phyloP scores from a whole-genome alignment of 1,284 basidiomycete genomes.

The Pseudozyma tsukubaensis region DNA sequence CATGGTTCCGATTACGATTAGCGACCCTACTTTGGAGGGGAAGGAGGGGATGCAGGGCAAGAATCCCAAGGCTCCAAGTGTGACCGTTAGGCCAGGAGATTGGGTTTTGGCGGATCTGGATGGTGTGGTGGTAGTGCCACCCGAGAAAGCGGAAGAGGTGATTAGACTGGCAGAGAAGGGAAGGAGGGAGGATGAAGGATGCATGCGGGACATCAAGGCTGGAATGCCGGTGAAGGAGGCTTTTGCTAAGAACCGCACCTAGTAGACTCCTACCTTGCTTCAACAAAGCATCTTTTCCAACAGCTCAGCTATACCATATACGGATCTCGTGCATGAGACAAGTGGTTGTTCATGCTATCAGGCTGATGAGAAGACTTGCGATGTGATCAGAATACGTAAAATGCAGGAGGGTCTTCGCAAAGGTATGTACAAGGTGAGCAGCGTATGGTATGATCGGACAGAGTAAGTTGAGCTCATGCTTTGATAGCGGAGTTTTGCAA shows the following conservation, averaged over 20 bases:
- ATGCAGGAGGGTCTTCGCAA: too few relatives aligned
- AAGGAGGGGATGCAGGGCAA: slow-evolving; percentile 15
- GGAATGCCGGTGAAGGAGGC: slow-evolving; percentile 81
- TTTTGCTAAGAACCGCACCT: slow-evolving; percentile 81
- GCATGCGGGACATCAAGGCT: slow-evolving; percentile 80
- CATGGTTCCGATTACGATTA: slow-evolving; percentile 79
- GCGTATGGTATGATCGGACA: background rate
- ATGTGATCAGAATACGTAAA: too few relatives aligned
- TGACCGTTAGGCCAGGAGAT: slow-evolving; percentile 81
- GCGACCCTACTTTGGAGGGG: slow-evolving; percentile 51
- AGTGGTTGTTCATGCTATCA: too few relatives aligned
- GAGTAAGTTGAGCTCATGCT: slow-evolving; percentile 1
- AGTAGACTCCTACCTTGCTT: slow-evolving; percentile 58
- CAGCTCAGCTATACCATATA: background rate
- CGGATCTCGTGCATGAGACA: background rate
- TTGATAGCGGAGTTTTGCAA: slow-evolving; percentile 38
- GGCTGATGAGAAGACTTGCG: too few relatives aligned
- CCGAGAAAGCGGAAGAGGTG: slow-evolving; percentile 74
- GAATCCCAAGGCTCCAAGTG: slow-evolving; percentile 69
- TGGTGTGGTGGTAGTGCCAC: slow-evolving; percentile 86
- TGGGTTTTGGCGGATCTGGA: slow-evolving; percentile 87
- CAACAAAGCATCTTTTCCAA: background rate
- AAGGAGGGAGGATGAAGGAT: slow-evolving; percentile 78
- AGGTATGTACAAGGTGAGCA: background rate
- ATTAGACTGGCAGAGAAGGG: slow-evolving; percentile 75